Evolutionary conservation across 495 filamentous ascomycete genomes (phyloP).

Genomic region (Hypoxylon rickii): DNA sequence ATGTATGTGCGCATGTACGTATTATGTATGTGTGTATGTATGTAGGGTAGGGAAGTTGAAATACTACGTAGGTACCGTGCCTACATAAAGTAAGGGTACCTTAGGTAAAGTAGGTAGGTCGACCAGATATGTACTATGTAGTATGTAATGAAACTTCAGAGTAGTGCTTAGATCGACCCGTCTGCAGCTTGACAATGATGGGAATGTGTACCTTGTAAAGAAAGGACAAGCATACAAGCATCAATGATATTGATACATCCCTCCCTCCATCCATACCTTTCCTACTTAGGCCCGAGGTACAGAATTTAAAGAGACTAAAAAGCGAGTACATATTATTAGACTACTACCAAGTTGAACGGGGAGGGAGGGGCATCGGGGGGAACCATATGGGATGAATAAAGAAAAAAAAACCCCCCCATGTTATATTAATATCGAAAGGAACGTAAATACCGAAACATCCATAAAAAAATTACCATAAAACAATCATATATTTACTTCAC

Average conservation of each 20-base stretch:
- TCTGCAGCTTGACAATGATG: constrained; percentile 33
- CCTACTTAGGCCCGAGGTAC: constrained; percentile 23
- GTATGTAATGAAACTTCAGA: constrained; percentile 11
- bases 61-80: constrained; percentile 16
- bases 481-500: background rate
- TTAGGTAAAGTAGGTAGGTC: background rate
- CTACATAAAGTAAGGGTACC: constrained; percentile 24
- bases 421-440: background rate
- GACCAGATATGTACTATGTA: background rate
- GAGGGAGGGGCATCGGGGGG: too few species aligned
- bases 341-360: constrained; percentile 13
- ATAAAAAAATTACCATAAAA: background rate
- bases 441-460: background rate
- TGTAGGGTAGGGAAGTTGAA: constrained; percentile 1
- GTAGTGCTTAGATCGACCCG: constrained; percentile 36
- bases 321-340: background rate
- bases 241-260: constrained; percentile 5
- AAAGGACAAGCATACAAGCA: constrained; percentile 5
- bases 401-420: background rate
- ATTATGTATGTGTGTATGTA: constrained; percentile 17
- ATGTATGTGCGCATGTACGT: constrained; percentile 13
- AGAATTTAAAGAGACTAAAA: background rate
- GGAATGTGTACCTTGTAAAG: constrained; percentile 29
- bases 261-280: background rate
- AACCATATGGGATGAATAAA: background rate